A percentile compares a stretch with the other conserved stretches of the same genome.
phyloP scores from a whole-genome alignment of 148 eudicot species.

The Pharnaceum exiguum region DNA sequence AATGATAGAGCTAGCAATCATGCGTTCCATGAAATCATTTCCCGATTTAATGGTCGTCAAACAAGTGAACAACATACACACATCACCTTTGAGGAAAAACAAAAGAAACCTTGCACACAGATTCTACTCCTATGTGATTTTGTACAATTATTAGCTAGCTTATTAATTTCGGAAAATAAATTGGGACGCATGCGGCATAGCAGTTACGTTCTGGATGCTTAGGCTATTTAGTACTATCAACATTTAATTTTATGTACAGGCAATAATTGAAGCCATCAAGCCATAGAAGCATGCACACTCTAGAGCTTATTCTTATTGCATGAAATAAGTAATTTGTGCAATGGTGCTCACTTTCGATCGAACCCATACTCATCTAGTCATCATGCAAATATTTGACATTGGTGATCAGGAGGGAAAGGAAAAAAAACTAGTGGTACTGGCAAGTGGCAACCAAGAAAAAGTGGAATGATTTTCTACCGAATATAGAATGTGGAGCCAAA shows the following conservation, averaged over 20 bases:
- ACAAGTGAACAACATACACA: no score
- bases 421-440: background rate
- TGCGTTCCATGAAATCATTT: no score
- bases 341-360: constrained; percentile 13
- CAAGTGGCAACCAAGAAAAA: constrained; percentile 4
- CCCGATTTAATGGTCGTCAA: no score
- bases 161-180: no score
- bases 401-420: no score
- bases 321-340: background rate
- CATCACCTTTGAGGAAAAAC: no score
- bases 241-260: background rate
- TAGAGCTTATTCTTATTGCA: constrained; percentile 13
- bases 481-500: constrained; percentile 5
- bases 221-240: constrained; percentile 5
- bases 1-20: no score
- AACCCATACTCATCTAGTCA: background rate
- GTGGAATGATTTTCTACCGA: constrained; percentile 11
- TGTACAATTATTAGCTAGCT: no score
- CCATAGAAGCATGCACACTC: constrained; percentile 21
- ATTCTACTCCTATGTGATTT: no score
- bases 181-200: no score
- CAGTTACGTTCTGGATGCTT: no score
- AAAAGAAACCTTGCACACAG: no score
- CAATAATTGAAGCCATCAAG: constrained; percentile 20
- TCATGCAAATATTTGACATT: background rate